Evolutionary conservation across 371 early-diverging fungal genomes (phyloP), one percentile per base, ranked within the genome.

Genomic region (Lichtheimia corymbifera): DNA sequence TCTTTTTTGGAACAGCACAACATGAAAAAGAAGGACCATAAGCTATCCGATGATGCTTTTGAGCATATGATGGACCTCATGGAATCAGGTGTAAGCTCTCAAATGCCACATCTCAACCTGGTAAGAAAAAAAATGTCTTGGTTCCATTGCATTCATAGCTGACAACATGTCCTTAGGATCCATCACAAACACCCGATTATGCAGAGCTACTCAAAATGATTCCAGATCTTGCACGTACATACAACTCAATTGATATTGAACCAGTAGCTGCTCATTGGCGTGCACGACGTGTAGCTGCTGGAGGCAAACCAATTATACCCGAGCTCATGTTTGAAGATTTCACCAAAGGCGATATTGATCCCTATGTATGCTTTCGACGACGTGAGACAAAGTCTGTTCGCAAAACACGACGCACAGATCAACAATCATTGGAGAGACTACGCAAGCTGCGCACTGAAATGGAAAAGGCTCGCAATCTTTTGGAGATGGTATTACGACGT

Each of bases 291-390:
- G 57, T 67, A 25, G 68, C 69, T 50, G 52, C 85, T 20, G 64
- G 74, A 35, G 85, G 85, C 50, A 72, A 81, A 51, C 53, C 84
- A 1, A 81, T 95, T 57, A 84, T 83, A 27, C 87, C 94, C 25
- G 65, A 66, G 15, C 65, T 93, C 42, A 88, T 80, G 74, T 74
- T 68, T 58, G 91, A 91, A 61, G 80, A 82, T 30, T 53, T 73
- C 4, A 13, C 55, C 6, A 86, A 87, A 55, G 77, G 87, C 27
- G 96, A 95, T 59, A 74, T 83, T 40, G 95, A 97, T 68, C 96
- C 98, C 0, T 98, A 95, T 70, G 88, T 96, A n/a, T 98, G 98
- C 67, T 98, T 98, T 81, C 91, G 98, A 53, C 88, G 93, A 49
- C 86, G 98, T 30, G 98, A 97, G 71, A 85, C 94, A 54, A 92